Conservation (phyloP, 148 eudicot species). For the Talinum fruticosum region DNA sequence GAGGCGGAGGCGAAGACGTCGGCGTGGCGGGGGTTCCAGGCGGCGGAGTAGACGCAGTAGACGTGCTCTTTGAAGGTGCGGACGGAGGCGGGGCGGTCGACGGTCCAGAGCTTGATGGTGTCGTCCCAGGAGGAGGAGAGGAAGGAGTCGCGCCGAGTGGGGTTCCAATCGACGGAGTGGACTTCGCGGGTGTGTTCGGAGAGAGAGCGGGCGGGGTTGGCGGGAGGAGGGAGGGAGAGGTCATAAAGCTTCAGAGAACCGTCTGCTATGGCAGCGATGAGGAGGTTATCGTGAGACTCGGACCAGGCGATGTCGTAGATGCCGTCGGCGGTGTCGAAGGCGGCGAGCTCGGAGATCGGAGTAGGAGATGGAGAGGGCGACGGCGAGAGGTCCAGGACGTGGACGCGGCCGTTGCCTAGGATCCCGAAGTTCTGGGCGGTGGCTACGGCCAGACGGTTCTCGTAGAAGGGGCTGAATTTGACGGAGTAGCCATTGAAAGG, state of each 20-base stretch:
- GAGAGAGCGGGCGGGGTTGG: slow-evolving; percentile 76
- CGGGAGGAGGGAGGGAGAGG: slow-evolving; percentile 60
- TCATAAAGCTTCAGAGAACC: slow-evolving; percentile 87
- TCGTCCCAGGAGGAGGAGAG: slow-evolving; percentile 88
- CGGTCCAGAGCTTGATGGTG: slow-evolving; percentile 83
- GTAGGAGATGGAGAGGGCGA: slow-evolving; percentile 47
- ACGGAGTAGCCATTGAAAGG: slow-evolving; percentile 95
- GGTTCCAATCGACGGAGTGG: slow-evolving; percentile 76
- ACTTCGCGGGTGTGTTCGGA: slow-evolving; percentile 81
- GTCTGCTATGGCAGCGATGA: slow-evolving; percentile 83
- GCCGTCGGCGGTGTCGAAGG: slow-evolving; percentile 96
- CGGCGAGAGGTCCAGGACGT: slow-evolving; percentile 68
- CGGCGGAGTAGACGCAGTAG: slow-evolving; percentile 73
- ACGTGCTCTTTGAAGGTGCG: slow-evolving; percentile 94
- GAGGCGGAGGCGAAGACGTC: slow-evolving; percentile 94
- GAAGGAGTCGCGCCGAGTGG: slow-evolving; percentile 75
- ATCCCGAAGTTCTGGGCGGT: slow-evolving; percentile 97
- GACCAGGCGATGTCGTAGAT: slow-evolving; percentile 94
- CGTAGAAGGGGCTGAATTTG: slow-evolving; percentile 95
- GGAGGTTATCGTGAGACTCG: slow-evolving; percentile 78
- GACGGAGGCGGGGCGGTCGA: slow-evolving; percentile 71
- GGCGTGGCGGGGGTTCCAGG: slow-evolving; percentile 89
- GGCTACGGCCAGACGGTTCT: slow-evolving; percentile 79
- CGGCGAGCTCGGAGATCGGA: slow-evolving; percentile 50
- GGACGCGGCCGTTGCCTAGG: slow-evolving; percentile 93